These are phyloP conservation scores for Pulveroboletus ravenelii DNA, from an alignment of 768 basidiomycete genomes.

Conservation along the genomic window DNA sequence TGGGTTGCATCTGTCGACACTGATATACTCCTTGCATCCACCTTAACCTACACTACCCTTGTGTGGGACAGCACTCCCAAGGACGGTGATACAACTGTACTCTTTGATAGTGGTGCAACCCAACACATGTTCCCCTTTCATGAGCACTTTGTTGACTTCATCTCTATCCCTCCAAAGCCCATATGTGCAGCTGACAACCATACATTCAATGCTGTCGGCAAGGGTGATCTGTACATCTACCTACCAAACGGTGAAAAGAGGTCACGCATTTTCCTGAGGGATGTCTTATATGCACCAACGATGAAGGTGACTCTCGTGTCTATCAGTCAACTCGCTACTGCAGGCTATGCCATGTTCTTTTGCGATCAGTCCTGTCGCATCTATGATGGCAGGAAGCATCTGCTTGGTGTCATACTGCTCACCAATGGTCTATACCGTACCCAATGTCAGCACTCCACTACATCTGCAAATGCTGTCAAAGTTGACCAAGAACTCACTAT, in stretches of 20 bases:
- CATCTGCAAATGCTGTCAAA: too few relatives aligned
- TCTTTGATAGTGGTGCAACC: too few relatives aligned
- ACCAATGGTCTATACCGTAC: background rate
- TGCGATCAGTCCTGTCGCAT: background rate
- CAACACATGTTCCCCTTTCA: too few relatives aligned
- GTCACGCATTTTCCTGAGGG: background rate
- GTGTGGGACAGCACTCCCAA: too few relatives aligned
- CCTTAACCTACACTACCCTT: too few relatives aligned
- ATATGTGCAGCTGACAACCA: background rate
- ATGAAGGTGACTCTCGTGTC: slow-evolving; percentile 4
- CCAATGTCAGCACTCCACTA: too few relatives aligned
- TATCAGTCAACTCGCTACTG: background rate
- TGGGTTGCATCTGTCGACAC: too few relatives aligned
- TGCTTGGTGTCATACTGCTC: background rate
- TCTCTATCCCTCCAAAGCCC: background rate
- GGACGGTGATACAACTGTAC: too few relatives aligned
- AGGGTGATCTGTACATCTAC: background rate
- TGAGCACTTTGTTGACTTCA: background rate
- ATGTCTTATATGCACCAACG: background rate
- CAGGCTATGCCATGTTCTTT: slow-evolving; percentile 3
- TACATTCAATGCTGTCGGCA: background rate
- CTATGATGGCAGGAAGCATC: background rate
- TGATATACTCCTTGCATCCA: too few relatives aligned
- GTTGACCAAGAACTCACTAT: background rate
- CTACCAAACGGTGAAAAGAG: background rate